Evolutionary conservation across 345 rosid species (phyloP).

Genomic region (Iberis pinnata): DNA sequence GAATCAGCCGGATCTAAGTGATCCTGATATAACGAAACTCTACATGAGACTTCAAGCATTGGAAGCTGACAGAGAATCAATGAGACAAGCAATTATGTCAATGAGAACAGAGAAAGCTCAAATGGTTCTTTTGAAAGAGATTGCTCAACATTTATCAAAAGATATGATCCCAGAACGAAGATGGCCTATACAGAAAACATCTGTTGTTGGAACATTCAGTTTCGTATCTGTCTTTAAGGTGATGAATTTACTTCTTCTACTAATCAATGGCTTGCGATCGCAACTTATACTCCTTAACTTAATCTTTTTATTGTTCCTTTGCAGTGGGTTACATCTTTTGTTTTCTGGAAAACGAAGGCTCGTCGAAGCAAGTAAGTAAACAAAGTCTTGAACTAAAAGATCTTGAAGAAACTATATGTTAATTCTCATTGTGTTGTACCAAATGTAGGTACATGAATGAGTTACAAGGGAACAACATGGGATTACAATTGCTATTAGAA

Average conservation of each 20-base stretch:
- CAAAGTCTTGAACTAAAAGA: neutral
- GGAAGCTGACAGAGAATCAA: slow-evolving; percentile 99
- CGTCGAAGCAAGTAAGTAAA: slow-evolving; percentile 74
- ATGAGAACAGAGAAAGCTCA: slow-evolving; percentile 95
- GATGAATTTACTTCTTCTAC: slow-evolving; percentile 13
- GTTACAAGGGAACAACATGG: slow-evolving; percentile 47
- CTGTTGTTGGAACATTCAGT: slow-evolving; percentile 39
- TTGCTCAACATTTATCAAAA: slow-evolving; percentile 85
- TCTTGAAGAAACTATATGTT: too few species aligned
- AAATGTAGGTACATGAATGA: slow-evolving; percentile 55
- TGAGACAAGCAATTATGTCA: slow-evolving; percentile 86
- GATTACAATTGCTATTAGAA: slow-evolving; percentile 78
- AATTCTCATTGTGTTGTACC: too few species aligned
- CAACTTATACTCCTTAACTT: too few species aligned
- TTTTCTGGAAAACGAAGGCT: slow-evolving; percentile 78
- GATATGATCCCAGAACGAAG: slow-evolving; percentile 54
- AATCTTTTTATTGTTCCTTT: neutral
- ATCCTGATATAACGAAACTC: slow-evolving; percentile 79
- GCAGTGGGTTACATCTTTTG: slow-evolving; percentile 70
- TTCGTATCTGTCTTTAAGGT: slow-evolving; percentile 73
- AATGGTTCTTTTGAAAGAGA: slow-evolving; percentile 79
- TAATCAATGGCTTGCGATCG: neutral
- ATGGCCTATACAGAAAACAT: slow-evolving; percentile 42
- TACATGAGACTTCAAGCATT: slow-evolving; percentile 88
- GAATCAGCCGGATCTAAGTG: slow-evolving; percentile 44